Evolutionary conservation across 345 rosid genomes (phyloP).

Genomic region (Raphanus raphanistrum): DNA sequence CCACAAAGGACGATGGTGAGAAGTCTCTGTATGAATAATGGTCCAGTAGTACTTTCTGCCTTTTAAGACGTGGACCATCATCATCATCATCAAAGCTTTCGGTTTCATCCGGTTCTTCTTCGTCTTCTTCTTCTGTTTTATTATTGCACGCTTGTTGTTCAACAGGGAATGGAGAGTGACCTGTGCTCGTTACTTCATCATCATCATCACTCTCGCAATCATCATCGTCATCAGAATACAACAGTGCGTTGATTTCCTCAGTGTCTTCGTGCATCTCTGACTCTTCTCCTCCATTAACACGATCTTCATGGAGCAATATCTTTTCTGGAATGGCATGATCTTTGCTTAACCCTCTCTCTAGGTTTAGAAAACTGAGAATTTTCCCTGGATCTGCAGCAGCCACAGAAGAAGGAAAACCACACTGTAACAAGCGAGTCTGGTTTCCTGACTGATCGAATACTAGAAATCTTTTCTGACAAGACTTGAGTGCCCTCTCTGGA

Average conservation of each 20-base stretch:
- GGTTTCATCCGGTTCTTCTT: slow-evolving; percentile 46
- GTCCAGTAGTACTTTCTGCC: slow-evolving; percentile 51
- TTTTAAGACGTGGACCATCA: slow-evolving; percentile 56
- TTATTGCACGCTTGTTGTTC: slow-evolving; percentile 45
- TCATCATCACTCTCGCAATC: slow-evolving; percentile 56
- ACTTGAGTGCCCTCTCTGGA: slow-evolving; percentile 29
- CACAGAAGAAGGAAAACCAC: slow-evolving; percentile 35
- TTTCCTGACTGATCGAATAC: slow-evolving; percentile 73
- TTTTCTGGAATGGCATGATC: slow-evolving; percentile 31
- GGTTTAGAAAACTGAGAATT: slow-evolving; percentile 25
- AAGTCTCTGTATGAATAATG: slow-evolving; percentile 32
- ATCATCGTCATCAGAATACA: slow-evolving; percentile 80
- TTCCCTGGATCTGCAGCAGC: slow-evolving; percentile 28
- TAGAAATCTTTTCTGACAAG: slow-evolving; percentile 46
- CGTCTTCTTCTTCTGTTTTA: slow-evolving; percentile 29
- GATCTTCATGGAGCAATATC: slow-evolving; percentile 37
- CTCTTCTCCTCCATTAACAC: slow-evolving; percentile 47
- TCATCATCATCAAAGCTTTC: slow-evolving; percentile 45
- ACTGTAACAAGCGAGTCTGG: slow-evolving; percentile 56
- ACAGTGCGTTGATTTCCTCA: slow-evolving; percentile 84
- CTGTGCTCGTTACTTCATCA: slow-evolving; percentile 89
- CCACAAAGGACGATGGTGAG: slow-evolving; percentile 35
- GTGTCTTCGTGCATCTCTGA: slow-evolving; percentile 94
- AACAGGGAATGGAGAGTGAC: slow-evolving; percentile 63
- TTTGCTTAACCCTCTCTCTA: slow-evolving; percentile 33